Conservation (phyloP, 768 basidiomycete species). For the Fomitopsis serialis region DNA sequence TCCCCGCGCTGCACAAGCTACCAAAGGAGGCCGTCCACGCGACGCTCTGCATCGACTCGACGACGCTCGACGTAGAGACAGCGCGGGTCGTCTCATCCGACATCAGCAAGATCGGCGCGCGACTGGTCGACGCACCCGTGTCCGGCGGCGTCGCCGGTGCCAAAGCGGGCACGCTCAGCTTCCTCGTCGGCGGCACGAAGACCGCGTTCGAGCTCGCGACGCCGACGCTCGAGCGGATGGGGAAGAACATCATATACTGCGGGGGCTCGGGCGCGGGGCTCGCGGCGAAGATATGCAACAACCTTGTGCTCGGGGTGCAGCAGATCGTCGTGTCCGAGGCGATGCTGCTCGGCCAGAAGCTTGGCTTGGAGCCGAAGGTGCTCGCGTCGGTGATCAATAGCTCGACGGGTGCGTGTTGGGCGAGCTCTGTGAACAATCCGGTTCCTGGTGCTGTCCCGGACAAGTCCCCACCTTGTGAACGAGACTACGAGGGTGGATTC, state of each 20-base stretch:
- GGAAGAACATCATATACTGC: constrained; percentile 76
- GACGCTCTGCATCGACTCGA: constrained; percentile 83
- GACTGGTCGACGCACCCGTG: constrained; percentile 91
- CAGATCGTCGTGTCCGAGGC: constrained; percentile 86
- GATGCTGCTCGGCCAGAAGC: constrained; percentile 78
- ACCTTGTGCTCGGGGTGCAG: constrained; percentile 46
- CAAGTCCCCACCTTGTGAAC: constrained; percentile 77
- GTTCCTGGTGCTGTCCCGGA: constrained; percentile 68
- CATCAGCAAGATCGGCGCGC: constrained; percentile 50
- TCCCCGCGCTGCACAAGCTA: constrained; percentile 54
- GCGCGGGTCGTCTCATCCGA: constrained; percentile 59
- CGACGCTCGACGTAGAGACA: constrained; percentile 79
- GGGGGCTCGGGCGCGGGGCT: constrained; percentile 78
- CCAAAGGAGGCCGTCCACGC: constrained; percentile 26
- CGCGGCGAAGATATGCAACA: constrained; percentile 90
- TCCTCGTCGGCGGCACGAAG: constrained; percentile 82
- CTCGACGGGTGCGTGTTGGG: constrained; percentile 81
- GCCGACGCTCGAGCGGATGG: constrained; percentile 69
- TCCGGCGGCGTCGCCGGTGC: constrained; percentile 91
- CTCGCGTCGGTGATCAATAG: constrained; percentile 83
- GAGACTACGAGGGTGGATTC: constrained; percentile 82
- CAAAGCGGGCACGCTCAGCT: constrained; percentile 80
- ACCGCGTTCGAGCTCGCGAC: constrained; percentile 50
- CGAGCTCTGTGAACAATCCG: constrained; percentile 83
- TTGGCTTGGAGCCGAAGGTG: constrained; percentile 74